A percentile compares a stretch with the other conserved stretches of the same genome.
Conservation (phyloP, 2,329 filamentous ascomycete species). For the Tolypocladium tropicale region DNA sequence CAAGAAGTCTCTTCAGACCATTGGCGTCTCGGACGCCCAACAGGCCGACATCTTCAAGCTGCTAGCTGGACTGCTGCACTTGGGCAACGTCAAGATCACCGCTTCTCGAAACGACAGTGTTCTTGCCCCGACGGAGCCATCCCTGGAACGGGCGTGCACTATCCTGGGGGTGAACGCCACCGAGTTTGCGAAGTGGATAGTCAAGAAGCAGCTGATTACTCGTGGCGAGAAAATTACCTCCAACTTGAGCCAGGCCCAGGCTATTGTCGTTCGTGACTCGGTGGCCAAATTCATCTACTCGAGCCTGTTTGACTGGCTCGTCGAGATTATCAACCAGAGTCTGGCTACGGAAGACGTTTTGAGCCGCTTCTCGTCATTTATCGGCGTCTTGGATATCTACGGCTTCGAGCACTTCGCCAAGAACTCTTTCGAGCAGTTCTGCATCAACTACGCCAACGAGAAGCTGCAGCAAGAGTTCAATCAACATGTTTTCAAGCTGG, state of each 20-base stretch:
- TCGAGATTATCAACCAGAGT: conserved; percentile 90
- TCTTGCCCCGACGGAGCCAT: conserved; percentile 69
- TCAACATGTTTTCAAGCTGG: conserved; percentile 96
- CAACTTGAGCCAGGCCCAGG: conserved; percentile 87
- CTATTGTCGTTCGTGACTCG: conserved; percentile 87
- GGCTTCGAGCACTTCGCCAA: conserved; percentile 99
- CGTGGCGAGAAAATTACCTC: conserved; percentile 96
- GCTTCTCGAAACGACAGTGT: conserved; percentile 82
- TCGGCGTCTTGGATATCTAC: conserved; percentile 98
- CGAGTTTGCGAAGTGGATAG: conserved; percentile 94
- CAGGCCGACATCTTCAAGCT: conserved; percentile 84
- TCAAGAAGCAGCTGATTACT: conserved; percentile 97
- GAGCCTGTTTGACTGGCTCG: conserved; percentile 95
- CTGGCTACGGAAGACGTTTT: conserved; percentile 84
- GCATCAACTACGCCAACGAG: conserved; percentile 99
- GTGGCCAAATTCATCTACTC: conserved; percentile 99
- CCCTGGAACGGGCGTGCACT: conserved; percentile 68
- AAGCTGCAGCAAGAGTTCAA: conserved; percentile 99
- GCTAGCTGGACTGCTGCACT: conserved; percentile 80
- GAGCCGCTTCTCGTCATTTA: conserved; percentile 75
- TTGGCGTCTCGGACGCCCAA: conserved; percentile 65
- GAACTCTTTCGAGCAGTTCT: conserved; percentile 99
- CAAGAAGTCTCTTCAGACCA: conserved; percentile 73
- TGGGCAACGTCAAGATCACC: conserved; percentile 94
- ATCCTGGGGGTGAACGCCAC: conserved; percentile 79